Percentiles rank a stretch among this genome's conserved stretches.
Conservation (phyloP, 257 asterid genomes). For the Solanum sitiens region DNA sequence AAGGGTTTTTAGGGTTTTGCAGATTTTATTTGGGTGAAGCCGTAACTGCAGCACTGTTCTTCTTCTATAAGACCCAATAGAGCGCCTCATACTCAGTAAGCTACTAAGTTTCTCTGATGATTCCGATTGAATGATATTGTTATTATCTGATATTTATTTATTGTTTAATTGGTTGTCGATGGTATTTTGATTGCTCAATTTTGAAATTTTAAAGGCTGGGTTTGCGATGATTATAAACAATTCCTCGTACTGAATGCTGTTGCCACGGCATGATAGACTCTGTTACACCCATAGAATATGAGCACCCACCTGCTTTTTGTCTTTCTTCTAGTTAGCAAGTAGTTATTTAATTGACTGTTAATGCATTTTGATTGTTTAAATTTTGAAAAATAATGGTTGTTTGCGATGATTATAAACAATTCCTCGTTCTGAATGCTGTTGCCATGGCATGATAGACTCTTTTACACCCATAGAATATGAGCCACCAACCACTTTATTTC, state of each 20-base stretch:
- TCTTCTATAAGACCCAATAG: neutral
- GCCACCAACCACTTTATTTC: no score
- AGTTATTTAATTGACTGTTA: neutral
- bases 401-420: conserved; percentile 58
- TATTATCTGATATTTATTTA: neutral
- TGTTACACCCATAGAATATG: conserved; percentile 79
- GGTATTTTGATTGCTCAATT: neutral
- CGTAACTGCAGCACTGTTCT: neutral
- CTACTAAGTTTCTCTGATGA: neutral
- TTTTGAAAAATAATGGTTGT: neutral
- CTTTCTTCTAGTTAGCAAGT: neutral
- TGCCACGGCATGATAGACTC: conserved; percentile 59
- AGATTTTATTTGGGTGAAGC: neutral
- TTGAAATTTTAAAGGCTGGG: neutral
- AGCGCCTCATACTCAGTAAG: neutral
- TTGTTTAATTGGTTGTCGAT: neutral
- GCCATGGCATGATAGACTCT: conserved; percentile 58
- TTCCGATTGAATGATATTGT: neutral
- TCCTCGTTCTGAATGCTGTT: conserved; percentile 65
- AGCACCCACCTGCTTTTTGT: conserved; percentile 16
- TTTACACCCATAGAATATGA: conserved; percentile 82
- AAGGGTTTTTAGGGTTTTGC: neutral
- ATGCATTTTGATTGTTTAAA: neutral
- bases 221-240: conserved; percentile 56
- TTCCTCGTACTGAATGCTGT: conserved; percentile 72